Evolutionary conservation across 352 stramenopile genomes (phyloP), one percentile per base, ranked within the genome.

Genomic region (Globisporangium megalacanthum): DNA sequence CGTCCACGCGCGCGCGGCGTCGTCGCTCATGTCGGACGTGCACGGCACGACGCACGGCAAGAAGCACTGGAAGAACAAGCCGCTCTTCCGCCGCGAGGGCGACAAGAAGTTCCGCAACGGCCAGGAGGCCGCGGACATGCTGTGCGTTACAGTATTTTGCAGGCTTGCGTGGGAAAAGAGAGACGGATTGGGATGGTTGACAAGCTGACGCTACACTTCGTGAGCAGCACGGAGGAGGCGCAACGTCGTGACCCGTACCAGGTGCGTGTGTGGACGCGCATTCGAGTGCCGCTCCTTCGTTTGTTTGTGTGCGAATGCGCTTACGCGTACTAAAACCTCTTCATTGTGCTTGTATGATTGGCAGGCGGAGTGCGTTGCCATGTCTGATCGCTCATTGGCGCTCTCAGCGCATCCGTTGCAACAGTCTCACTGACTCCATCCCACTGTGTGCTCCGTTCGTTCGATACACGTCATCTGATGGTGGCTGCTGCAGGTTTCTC

Each of bases 21-120:
- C 80, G 20, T 80, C 78, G 62, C 77, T 94, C 64, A 94, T 94
- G 84, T 92, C 84, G 70, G 84, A 94, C 65, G 84, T 94, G 11
- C 84, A 94, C 67, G 84, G 84, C 58, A 94, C 84, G 42, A 92
- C 77, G 6, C 84, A 94, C 70, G 84, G 84, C 70, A 90, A 91
- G 68, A 94, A 94, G 67, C 79, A 91, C 56, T 99, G 94, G 94
- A 91, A 95, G 63, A 98, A 98, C 80, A 98, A 98, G 69, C 96
- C 96, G 37, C 83, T 99, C 8, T 98, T 98, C 75, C 89, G 94
- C 49, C 92, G 94, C 60, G 92, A 97, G 54, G 94, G 96, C 53
- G 95, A 98, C 75, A 96, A 98, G 59, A 80, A 86, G 44, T 97
- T 99, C 79, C 96, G 96, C 65, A 98, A 96, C 37, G 96, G 96